Evolutionary conservation across 2,329 filamentous ascomycete genomes (phyloP).

Genomic region (Sodiomyces alkalinus): DNA sequence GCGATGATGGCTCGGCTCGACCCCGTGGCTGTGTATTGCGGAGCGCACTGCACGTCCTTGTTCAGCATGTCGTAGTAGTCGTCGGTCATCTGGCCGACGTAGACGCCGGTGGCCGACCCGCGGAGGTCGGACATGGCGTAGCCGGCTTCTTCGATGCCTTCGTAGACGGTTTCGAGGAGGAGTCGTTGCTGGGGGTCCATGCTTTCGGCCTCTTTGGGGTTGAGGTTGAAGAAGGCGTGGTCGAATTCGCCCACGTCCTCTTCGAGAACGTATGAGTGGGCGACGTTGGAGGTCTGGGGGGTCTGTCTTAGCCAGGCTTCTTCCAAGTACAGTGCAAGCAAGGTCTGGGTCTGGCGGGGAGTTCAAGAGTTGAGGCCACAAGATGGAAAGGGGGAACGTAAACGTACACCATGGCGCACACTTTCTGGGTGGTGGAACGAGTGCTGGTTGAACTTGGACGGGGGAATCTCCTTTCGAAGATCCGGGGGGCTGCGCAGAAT

Average conservation of each 20-base stretch:
- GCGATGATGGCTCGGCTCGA: slow-evolving; percentile 18
- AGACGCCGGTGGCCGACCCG: slow-evolving; percentile 6
- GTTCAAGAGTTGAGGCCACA: too few species aligned
- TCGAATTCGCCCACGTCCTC: slow-evolving; percentile 11
- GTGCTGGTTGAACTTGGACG: too few species aligned
- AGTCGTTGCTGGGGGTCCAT: slow-evolving; percentile 19
- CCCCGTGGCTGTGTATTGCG: slow-evolving; percentile 17
- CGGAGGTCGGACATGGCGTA: slow-evolving; percentile 1
- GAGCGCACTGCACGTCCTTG: slow-evolving; percentile 12
- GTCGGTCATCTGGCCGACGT: slow-evolving; percentile 10
- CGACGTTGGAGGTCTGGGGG: slow-evolving; percentile 10
- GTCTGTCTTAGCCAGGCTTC: too few species aligned
- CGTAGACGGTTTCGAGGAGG: slow-evolving; percentile 18
- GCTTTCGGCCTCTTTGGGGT: slow-evolving; percentile 11
- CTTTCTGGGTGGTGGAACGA: too few species aligned
- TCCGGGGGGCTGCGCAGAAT: slow-evolving; percentile 1
- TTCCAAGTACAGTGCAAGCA: too few species aligned
- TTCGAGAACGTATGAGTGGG: slow-evolving; percentile 8
- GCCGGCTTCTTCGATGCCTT: slow-evolving; percentile 13
- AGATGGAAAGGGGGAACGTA: too few species aligned
- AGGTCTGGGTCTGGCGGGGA: too few species aligned
- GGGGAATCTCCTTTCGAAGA: too few species aligned
- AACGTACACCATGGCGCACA: too few species aligned
- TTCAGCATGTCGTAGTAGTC: slow-evolving; percentile 15
- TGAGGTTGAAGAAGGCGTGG: slow-evolving; percentile 14